Percentiles rank a stretch among this genome's conserved stretches.
These are phyloP conservation scores for Tuctoria greenei DNA, from an alignment of 176 grass and related monocot species.

Conservation along the genomic window DNA sequence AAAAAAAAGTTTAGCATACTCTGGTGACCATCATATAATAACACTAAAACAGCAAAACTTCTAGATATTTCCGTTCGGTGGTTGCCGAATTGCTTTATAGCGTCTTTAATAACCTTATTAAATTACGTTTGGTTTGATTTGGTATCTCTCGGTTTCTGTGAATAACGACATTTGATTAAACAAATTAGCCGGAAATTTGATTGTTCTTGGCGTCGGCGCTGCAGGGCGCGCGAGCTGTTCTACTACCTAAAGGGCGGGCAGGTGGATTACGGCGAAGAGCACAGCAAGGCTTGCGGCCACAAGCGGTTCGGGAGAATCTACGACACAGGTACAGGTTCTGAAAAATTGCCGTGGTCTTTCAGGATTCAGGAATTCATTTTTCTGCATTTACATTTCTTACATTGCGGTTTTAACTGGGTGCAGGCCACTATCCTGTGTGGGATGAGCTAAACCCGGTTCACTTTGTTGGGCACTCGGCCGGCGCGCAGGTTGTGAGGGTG, in stretches of 20 bases:
- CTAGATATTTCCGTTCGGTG: conserved; percentile 9
- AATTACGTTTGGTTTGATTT: conserved; percentile 18
- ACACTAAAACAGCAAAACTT: not conserved
- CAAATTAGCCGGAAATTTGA: not conserved
- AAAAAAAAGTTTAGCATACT: not conserved
- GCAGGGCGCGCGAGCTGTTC: conserved; percentile 94
- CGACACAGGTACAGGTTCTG: conserved; percentile 47
- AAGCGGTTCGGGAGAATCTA: conserved; percentile 78
- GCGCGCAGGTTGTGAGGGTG: conserved; percentile 82
- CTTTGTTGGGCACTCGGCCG: conserved; percentile 94
- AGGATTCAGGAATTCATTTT: not conserved
- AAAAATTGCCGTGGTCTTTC: not conserved
- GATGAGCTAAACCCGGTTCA: conserved; percentile 78
- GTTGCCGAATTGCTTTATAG: conserved; percentile 23
- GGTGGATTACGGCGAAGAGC: conserved; percentile 88
- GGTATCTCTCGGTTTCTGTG: not conserved
- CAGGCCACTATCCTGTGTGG: conserved; percentile 94
- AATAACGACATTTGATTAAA: not conserved
- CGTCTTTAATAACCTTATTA: conserved; percentile 6
- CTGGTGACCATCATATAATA: not conserved
- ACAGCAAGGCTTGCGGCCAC: conserved; percentile 79
- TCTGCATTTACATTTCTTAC: not conserved
- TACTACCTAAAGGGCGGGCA: conserved; percentile 97
- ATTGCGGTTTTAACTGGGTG: conserved; percentile 13
- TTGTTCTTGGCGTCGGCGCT: conserved; percentile 2